Conservation (phyloP, 2,329 filamentous ascomycete genomes). For the Pochonia chlamydosporia region DNA sequence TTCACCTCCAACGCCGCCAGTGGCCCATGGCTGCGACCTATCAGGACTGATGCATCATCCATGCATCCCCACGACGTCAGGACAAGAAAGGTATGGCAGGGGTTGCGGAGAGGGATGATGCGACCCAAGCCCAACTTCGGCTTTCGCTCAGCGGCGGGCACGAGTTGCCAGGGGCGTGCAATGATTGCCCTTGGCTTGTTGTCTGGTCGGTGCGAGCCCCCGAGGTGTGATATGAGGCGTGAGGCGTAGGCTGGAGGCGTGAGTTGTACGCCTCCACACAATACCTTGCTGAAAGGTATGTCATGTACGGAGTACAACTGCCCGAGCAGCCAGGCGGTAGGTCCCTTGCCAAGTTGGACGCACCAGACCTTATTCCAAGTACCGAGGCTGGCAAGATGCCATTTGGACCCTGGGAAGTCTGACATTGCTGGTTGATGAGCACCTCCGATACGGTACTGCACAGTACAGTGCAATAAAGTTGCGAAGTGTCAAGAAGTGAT, state of each 20-base stretch:
- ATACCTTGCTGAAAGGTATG: no score
- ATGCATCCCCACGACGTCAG: conserved; percentile 5
- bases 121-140: neutral
- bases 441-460: no score
- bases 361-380: neutral
- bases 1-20: neutral
- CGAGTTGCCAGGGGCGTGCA: neutral
- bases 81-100: neutral
- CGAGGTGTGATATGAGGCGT: no score
- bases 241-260: no score
- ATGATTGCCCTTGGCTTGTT: neutral
- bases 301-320: no score
- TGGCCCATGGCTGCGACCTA: neutral
- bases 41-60: neutral
- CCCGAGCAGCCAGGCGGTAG: neutral
- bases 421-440: no score
- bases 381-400: neutral
- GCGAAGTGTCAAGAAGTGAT: no score
- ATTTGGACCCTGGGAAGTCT: neutral
- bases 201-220: neutral
- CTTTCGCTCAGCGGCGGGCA: conserved; percentile 2
- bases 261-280: no score
- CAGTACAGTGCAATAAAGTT: no score
- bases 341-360: neutral
- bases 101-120: neutral